A percentile compares a stretch with the other conserved stretches of the same genome.
Evolutionary conservation across 805 yeast genomes (phyloP).

Genomic region (Yarrowia sp.): DNA sequence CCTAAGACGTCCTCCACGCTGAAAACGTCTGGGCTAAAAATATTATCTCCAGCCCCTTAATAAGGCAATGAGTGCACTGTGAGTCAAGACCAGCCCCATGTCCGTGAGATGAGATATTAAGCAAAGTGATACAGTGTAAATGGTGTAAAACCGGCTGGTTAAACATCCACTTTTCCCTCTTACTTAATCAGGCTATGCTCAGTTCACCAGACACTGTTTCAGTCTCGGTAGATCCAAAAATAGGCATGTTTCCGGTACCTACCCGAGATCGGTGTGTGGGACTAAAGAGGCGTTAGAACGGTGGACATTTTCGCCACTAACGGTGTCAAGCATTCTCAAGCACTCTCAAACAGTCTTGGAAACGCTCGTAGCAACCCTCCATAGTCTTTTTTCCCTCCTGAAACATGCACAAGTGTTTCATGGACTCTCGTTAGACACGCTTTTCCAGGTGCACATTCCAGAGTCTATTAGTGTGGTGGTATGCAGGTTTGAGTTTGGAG

Average conservation of each 20-base stretch:
- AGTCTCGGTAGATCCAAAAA: neutral
- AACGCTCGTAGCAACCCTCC: too few relatives aligned
- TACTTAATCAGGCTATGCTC: neutral
- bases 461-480: slow-evolving; percentile 14
- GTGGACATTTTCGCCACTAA: too few relatives aligned
- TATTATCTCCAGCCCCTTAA: slow-evolving; percentile 9
- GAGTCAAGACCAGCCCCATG: neutral
- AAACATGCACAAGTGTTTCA: neutral
- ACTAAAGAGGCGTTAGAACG: too few relatives aligned
- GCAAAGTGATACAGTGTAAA: too few relatives aligned
- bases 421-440: neutral
- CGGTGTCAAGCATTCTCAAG: too few relatives aligned
- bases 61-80: neutral
- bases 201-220: neutral
- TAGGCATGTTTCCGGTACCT: neutral
- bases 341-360: too few relatives aligned
- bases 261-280: too few relatives aligned
- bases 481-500: slow-evolving; percentile 3
- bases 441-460: slow-evolving; percentile 16
- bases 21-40: neutral
- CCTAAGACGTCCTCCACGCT: neutral
- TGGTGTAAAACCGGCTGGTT: too few relatives aligned
- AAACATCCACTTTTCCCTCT: neutral
- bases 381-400: neutral
- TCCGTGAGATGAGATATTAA: too few relatives aligned